Percentiles rank a stretch among this genome's conserved stretches.
phyloP scores from a whole-genome alignment of 768 basidiomycete genomes.

The Rhizopogon sp. region DNA sequence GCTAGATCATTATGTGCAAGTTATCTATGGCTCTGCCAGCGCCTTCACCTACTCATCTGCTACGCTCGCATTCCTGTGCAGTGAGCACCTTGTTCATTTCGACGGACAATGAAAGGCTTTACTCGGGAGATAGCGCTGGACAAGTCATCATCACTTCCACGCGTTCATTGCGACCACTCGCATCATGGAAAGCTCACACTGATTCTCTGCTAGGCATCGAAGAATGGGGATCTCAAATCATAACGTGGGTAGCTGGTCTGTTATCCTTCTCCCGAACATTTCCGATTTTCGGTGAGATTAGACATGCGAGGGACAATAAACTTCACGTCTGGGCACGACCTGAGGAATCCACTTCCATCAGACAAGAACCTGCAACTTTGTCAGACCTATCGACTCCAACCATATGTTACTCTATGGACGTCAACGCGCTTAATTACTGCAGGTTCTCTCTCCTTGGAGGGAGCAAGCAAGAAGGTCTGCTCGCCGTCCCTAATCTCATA shows the following conservation, averaged over 20 bases:
- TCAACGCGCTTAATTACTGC: conserved; percentile 94
- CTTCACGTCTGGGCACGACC: conserved; percentile 67
- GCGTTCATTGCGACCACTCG: conserved; percentile 64
- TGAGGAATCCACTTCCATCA: conserved; percentile 40
- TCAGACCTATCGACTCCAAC: conserved; percentile 44
- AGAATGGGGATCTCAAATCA: conserved; percentile 60
- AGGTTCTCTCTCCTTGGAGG: conserved; percentile 64
- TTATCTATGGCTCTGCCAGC: conserved; percentile 18
- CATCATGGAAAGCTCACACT: conserved; percentile 75
- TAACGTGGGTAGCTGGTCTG: conserved; percentile 41
- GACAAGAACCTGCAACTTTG: conserved; percentile 50
- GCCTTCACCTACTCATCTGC: conserved; percentile 64
- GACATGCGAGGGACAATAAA: conserved; percentile 86
- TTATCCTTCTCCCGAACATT: background rate
- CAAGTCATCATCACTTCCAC: conserved; percentile 75
- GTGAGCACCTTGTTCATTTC: conserved; percentile 62
- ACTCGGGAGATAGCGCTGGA: conserved; percentile 82
- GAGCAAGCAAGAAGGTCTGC: conserved; percentile 35
- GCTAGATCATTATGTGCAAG: too few species aligned
- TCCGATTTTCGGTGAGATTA: conserved; percentile 18
- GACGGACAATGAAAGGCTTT: conserved; percentile 70
- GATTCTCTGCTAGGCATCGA: conserved; percentile 74
- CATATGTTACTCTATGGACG: conserved; percentile 68
- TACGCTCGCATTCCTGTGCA: conserved; percentile 68
- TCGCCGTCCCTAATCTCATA: conserved; percentile 84